phyloP scores from a whole-genome alignment of 495 filamentous ascomycete species.

The Cercophora samala region DNA sequence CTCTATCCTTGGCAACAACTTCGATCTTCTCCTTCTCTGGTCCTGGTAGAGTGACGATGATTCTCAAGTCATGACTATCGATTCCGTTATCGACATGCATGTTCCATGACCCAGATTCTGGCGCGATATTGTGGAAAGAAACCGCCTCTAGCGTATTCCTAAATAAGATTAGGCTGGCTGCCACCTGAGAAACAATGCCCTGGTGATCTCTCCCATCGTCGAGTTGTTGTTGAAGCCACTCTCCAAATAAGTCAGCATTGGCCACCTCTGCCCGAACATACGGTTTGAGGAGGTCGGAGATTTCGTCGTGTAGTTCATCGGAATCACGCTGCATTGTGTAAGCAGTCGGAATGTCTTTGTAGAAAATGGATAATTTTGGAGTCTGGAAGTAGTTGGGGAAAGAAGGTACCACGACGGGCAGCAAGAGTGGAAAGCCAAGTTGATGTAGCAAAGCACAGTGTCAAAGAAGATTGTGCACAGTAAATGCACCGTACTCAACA shows the following conservation, averaged over 20 bases:
- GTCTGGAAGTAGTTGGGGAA: neutral
- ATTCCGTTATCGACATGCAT: neutral
- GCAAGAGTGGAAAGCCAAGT: neutral
- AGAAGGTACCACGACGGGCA: neutral
- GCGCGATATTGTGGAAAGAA: neutral
- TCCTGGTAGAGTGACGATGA: constrained; percentile 10
- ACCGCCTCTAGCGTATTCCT: neutral
- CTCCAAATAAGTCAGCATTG: constrained; percentile 13
- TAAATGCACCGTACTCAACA: neutral
- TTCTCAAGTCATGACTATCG: neutral
- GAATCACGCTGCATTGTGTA: neutral
- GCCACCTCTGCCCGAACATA: constrained; percentile 14
- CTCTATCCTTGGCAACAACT: constrained; percentile 14
- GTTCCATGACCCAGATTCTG: neutral
- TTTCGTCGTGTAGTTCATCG: neutral
- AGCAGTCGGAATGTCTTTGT: neutral
- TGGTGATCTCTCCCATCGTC: constrained; percentile 7
- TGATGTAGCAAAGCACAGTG: neutral
- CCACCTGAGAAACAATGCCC: constrained; percentile 9
- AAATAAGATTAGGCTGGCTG: constrained; percentile 2
- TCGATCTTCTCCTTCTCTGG: neutral
- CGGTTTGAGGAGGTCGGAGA: neutral
- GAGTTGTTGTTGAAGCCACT: constrained; percentile 15
- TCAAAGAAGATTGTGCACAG: neutral
- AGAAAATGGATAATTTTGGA: neutral